These are phyloP conservation scores for Solanum clarkiae DNA, from an alignment of 257 asterid species.

Conservation along the genomic window DNA sequence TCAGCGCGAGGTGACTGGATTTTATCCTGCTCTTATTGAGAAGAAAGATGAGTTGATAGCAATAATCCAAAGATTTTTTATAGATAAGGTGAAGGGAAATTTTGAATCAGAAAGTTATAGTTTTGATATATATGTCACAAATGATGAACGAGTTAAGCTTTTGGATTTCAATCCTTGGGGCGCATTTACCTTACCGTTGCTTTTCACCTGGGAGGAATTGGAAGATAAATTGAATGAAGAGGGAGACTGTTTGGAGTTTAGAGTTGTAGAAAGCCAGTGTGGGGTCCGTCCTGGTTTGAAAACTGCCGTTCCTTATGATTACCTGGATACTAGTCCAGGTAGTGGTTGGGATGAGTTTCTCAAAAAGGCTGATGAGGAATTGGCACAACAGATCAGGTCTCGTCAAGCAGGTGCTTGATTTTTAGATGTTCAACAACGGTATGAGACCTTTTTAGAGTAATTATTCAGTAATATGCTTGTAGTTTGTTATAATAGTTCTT, in stretches of 20 bases:
- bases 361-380: slow-evolving; percentile 48
- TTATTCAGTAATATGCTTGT: neutral
- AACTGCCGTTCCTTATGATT: slow-evolving; percentile 85
- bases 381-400: slow-evolving; percentile 22
- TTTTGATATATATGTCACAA: slow-evolving; percentile 66
- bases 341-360: slow-evolving; percentile 89
- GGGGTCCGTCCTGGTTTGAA: slow-evolving; percentile 83
- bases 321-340: slow-evolving; percentile 65
- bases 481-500: neutral
- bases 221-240: slow-evolving; percentile 30
- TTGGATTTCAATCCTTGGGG: slow-evolving; percentile 95
- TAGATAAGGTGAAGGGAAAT: slow-evolving; percentile 22
- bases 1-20: slow-evolving; percentile 82
- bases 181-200: slow-evolving; percentile 59
- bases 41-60: slow-evolving; percentile 16
- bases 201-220: slow-evolving; percentile 78
- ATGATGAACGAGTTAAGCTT: slow-evolving; percentile 58
- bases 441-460: neutral
- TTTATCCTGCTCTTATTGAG: slow-evolving; percentile 61
- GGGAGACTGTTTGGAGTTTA: slow-evolving; percentile 29
- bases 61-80: slow-evolving; percentile 31
- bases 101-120: slow-evolving; percentile 53
- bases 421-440: neutral
- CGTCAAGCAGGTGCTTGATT: slow-evolving; percentile 42
- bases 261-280: slow-evolving; percentile 44